Evolutionary conservation across 2,329 filamentous ascomycete species (phyloP).

Genomic region (Domatiomyces globalis): DNA sequence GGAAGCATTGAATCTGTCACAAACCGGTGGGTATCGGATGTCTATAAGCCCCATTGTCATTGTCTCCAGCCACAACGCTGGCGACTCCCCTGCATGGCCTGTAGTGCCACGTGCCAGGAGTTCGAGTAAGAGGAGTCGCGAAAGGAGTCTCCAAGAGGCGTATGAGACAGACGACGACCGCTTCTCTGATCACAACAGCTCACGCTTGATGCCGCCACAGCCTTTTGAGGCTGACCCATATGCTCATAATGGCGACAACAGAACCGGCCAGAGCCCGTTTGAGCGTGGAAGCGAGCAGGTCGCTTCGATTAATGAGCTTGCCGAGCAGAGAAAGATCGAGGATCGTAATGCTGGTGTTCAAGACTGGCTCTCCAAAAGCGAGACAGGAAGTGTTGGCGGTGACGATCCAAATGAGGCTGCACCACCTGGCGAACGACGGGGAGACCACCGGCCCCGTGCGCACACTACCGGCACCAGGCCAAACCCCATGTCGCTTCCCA

Average conservation of each 20-base stretch:
- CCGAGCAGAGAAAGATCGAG: conserved; percentile 31
- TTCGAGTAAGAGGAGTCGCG: conserved; percentile 20
- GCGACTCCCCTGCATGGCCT: conserved; percentile 29
- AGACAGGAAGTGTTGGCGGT: conserved; percentile 30
- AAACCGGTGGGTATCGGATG: conserved; percentile 1
- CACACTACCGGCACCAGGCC: conserved; percentile 27
- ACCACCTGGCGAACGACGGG: conserved; percentile 5
- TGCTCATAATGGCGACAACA: conserved; percentile 12
- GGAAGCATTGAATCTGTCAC: conserved; percentile 19
- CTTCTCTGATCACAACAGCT: conserved; percentile 9
- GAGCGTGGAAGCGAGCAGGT: conserved; percentile 32
- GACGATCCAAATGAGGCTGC: conserved; percentile 15
- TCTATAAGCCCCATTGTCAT: conserved; percentile 30
- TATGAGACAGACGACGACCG: conserved; percentile 14
- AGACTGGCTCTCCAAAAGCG: conserved; percentile 38
- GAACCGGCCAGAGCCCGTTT: conserved; percentile 33
- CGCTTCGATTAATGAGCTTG: conserved; percentile 38
- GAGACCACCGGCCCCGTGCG: conserved; percentile 8
- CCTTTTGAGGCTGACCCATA: conserved; percentile 2
- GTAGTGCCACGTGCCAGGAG: conserved; percentile 13
- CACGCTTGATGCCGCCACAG: conserved; percentile 12
- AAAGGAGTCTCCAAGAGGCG: conserved; percentile 22
- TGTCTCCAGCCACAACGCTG: conserved; percentile 27
- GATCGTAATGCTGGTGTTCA: conserved; percentile 41
- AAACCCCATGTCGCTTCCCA: conserved; percentile 20